A percentile compares a stretch with the other conserved stretches of the same genome.
These are phyloP conservation scores for Crithidia acanthocephali DNA, from an alignment of 208 protist genomes.

Conservation along the genomic window DNA sequence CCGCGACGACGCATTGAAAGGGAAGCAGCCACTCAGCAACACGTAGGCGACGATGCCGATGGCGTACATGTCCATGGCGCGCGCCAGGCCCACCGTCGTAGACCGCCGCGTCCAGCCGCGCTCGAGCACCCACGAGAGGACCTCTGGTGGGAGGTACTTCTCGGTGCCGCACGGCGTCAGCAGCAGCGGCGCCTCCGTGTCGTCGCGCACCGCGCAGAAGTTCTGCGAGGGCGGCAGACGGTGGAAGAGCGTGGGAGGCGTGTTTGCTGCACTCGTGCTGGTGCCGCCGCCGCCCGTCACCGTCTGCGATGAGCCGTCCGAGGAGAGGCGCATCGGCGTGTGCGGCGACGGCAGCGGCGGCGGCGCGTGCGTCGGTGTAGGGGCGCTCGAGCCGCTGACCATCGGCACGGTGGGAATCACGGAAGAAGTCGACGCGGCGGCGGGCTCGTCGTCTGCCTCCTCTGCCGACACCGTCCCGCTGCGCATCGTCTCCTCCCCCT, in stretches of 20 bases:
- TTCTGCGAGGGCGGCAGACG: not conserved
- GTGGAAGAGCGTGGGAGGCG: constrained; percentile 3
- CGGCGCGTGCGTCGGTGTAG: not conserved
- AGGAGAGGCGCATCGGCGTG: no score
- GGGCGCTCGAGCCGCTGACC: not conserved
- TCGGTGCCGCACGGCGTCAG: constrained; percentile 83
- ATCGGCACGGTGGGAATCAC: not conserved
- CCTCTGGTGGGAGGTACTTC: constrained; percentile 79
- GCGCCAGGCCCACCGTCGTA: constrained; percentile 52
- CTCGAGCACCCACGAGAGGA: constrained; percentile 68
- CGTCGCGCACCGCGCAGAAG: constrained; percentile 6
- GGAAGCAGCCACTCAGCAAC: constrained; percentile 84
- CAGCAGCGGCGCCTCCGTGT: constrained; percentile 44
- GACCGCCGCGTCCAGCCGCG: constrained; percentile 49
- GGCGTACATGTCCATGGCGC: constrained; percentile 76
- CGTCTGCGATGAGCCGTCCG: constrained; percentile 5
- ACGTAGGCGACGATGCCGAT: constrained; percentile 82
- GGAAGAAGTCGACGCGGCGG: not conserved
- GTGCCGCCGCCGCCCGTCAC: not conserved
- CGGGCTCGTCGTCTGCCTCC: not conserved
- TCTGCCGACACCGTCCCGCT: not conserved
- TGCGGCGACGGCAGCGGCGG: not conserved
- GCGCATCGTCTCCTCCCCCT: not conserved
- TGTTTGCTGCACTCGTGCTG: not conserved
- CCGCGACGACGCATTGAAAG: constrained; percentile 72